Base-by-base conservation (phyloP, 2,329 filamentous ascomycete species). In the Xylaria multiplex region DNA sequence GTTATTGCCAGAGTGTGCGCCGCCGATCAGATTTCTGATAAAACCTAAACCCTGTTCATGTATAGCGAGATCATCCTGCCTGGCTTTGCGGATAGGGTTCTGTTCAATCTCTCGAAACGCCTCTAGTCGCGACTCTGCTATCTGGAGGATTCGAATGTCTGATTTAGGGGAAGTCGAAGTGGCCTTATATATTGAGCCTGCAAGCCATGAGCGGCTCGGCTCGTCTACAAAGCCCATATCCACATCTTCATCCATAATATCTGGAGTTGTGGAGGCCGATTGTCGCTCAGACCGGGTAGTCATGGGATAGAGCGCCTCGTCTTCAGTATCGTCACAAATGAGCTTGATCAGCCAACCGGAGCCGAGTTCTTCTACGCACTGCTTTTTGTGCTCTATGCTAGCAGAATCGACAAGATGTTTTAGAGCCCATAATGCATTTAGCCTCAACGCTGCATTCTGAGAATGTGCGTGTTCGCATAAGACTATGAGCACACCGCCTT, bases 1-100 rank as follows among this genome's bases (percentile, higher is more conserved):
- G 77, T 83, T 71, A 80, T 84, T 71, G 78, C 87, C 71, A 78
- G 82, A 66, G 14, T 79, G 77, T 7, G 79, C 77, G 56, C 90
- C 88, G 64, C 90, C 91, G 70, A 97, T 92, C 37, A 98, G 83
- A 78, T 99, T 99, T 61, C 95, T 88, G 68, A 99, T 88, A 72
- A 98, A 91, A 72, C 96, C 91, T 19, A 98, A 86, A 0, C 91
- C 92, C 79, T 98, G 94, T 76, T 97, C 93, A 79, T 98, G 95
- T 32, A 97, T 91, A 2, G 90, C 90, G 43, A 94, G 84, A 70
- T 96, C 92, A 70, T 97, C 91, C 70, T 89, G 89, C 59, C 90
- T 87, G 19, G 90, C 88, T 74, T 90, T 90, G 35, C 89, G 85
- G 27, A 85, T 83, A 24, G 89, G 86, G 68, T 91, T 90, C 52